Evolutionary conservation across 805 yeast genomes (phyloP), one percentile per base, ranked within the genome.

Genomic region (Candida morakotiae): DNA sequence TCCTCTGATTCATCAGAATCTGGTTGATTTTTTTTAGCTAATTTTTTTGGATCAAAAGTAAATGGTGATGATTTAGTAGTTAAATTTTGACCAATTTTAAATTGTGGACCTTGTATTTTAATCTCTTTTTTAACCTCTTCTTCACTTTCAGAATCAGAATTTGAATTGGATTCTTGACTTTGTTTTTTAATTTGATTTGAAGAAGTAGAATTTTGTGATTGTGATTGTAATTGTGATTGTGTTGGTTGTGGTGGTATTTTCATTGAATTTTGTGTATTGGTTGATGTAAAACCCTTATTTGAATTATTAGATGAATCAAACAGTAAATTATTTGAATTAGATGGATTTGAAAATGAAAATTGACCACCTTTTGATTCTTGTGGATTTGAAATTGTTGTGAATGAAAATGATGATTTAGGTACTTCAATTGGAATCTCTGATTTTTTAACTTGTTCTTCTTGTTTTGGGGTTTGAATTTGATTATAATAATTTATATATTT

Each of bases 401-500:
- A 28, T 20, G 33, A 3, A 35, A 35, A 35, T 22, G 38, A 19
- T 3, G 38, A 23, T 21, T 16, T 35, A 8, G 31, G 30, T 5
- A 10, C 25, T 26, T 11, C 25, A 6, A 16, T 20, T 26, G 23
- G 39, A 5, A 7, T 19, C 5, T 5, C 13, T 23, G 26, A n/a
- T 13, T 21, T 21, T 7, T 7, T 7, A 7, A 9, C 7, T 7
- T 7, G 9, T 21, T 7, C 9, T 7, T 21, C 20, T 34, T 25
- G 29, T 4, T 20, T n/a, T 16, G 16, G 29, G 8, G 13, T 34
- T 8, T 40, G 28, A 35, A 44, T 41, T 40, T 28, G 59, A 17
- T 63, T 60, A 42, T 71, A 64, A 46, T 75, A 85, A 21, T 69
- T 68, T 20, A 66, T 62, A 53, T 86, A 86, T 53, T 80, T 82